Conservation (phyloP, 2,329 filamentous ascomycete species). For the Clonostachys chloroleuca region DNA sequence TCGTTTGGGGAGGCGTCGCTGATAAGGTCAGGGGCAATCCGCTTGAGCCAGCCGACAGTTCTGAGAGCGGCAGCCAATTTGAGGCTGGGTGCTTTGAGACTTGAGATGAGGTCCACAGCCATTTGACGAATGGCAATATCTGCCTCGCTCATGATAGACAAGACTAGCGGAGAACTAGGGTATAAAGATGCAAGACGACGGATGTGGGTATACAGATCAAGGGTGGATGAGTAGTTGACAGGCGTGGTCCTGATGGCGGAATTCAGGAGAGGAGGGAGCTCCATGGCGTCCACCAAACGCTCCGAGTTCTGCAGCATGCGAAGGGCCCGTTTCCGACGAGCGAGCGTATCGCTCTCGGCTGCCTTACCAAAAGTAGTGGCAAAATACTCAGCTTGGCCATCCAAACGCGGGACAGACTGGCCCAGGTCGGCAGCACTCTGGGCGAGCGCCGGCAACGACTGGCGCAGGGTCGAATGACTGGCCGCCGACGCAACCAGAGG, state of each 20-base stretch:
- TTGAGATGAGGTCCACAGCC: conserved; percentile 76
- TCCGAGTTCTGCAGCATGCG: conserved; percentile 84
- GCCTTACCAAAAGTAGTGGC: conserved; percentile 77
- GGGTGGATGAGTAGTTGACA: conserved; percentile 79
- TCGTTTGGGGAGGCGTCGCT: conserved; percentile 45
- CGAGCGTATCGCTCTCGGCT: conserved; percentile 64
- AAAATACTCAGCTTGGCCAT: conserved; percentile 74
- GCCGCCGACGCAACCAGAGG: conserved; percentile 76
- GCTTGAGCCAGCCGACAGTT: conserved; percentile 84
- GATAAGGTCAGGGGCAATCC: conserved; percentile 74
- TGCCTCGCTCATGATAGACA: conserved; percentile 69
- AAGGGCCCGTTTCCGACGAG: conserved; percentile 72
- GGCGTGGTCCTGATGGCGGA: conserved; percentile 65
- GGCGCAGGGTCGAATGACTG: conserved; percentile 68
- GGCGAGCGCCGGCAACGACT: conserved; percentile 68
- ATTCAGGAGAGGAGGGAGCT: conserved; percentile 79
- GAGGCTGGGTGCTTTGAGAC: conserved; percentile 71
- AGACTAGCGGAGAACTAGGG: conserved; percentile 70
- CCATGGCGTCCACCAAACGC: conserved; percentile 83
- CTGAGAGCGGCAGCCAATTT: conserved; percentile 89
- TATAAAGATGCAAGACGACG: conserved; percentile 80
- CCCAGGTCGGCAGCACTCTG: conserved; percentile 63
- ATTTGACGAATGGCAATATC: conserved; percentile 86
- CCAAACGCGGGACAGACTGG: conserved; percentile 71
- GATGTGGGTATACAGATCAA: conserved; percentile 93